A percentile compares a stretch with the other conserved stretches of the same genome.
Evolutionary conservation across 208 protist genomes (phyloP).

Genomic region (Zelonia costaricensis): DNA sequence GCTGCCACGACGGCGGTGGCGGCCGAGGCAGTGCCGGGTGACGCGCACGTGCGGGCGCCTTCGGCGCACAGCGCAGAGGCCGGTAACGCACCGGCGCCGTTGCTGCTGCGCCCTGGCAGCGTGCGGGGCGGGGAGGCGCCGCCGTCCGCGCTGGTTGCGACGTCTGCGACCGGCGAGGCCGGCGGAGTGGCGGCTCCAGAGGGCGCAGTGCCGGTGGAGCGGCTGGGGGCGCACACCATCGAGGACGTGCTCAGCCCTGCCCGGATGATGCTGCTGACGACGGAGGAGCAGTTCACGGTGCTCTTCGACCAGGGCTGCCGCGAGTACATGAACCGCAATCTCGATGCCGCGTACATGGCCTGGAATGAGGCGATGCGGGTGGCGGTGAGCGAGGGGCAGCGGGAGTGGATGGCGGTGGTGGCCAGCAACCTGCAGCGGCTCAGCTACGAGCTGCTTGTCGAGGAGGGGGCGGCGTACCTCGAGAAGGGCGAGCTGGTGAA

Average conservation of each 20-base stretch:
- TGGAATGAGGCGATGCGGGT: constrained; percentile 90
- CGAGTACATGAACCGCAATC: constrained; percentile 67
- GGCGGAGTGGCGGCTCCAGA: background rate
- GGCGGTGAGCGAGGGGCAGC: constrained; percentile 77
- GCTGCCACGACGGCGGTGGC: no score
- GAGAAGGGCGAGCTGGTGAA: constrained; percentile 70
- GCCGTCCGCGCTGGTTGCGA: background rate
- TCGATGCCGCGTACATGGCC: constrained; percentile 86
- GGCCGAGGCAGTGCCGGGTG: no score
- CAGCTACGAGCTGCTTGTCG: constrained; percentile 88
- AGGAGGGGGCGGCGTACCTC: constrained; percentile 75
- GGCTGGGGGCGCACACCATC: constrained; percentile 20
- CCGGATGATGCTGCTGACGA: constrained; percentile 31
- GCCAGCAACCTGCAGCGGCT: constrained; percentile 90
- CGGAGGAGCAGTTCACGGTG: constrained; percentile 68
- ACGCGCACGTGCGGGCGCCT: no score
- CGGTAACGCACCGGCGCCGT: no score
- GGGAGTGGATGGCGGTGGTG: constrained; percentile 91
- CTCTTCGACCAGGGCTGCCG: constrained; percentile 88
- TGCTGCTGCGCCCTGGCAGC: no score
- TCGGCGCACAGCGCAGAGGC: no score
- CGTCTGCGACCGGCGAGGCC: background rate
- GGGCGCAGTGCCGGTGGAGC: background rate
- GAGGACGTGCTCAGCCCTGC: constrained; percentile 27
- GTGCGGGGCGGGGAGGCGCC: no score